Percentiles rank a stretch among this genome's conserved stretches.
Conservation (phyloP, 208 protist species). For the Trichomonas tenax region DNA sequence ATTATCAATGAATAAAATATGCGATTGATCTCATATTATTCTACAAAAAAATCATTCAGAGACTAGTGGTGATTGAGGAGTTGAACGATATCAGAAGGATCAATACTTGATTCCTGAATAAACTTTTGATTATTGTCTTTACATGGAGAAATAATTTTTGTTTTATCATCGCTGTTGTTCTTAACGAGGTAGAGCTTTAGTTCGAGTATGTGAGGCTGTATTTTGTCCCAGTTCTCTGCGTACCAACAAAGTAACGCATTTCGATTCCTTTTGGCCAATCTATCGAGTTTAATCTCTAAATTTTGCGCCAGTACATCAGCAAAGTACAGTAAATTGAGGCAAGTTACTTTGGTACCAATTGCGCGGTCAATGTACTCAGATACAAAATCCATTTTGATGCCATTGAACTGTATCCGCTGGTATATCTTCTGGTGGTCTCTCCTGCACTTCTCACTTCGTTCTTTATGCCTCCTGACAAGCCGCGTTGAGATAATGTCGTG, state of each 20-base stretch:
- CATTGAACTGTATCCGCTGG: background rate
- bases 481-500: background rate
- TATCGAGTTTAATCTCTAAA: background rate
- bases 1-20: background rate
- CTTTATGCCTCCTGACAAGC: background rate
- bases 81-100: background rate
- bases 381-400: background rate
- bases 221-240: background rate
- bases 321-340: background rate
- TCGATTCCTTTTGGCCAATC: background rate
- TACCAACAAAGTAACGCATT: background rate
- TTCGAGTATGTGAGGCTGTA: background rate
- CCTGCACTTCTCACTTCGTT: background rate
- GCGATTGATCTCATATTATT: background rate
- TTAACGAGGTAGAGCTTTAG: background rate
- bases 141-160: background rate
- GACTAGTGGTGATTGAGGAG: background rate
- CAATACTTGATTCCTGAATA: background rate
- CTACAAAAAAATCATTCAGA: background rate
- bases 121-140: background rate
- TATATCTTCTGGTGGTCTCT: background rate
- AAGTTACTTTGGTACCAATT: background rate
- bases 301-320: background rate
- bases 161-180: background rate
- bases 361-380: background rate